Evolutionary conservation across 2,329 filamentous ascomycete species (phyloP).

Genomic region (Parascedosporium putredinis): DNA sequence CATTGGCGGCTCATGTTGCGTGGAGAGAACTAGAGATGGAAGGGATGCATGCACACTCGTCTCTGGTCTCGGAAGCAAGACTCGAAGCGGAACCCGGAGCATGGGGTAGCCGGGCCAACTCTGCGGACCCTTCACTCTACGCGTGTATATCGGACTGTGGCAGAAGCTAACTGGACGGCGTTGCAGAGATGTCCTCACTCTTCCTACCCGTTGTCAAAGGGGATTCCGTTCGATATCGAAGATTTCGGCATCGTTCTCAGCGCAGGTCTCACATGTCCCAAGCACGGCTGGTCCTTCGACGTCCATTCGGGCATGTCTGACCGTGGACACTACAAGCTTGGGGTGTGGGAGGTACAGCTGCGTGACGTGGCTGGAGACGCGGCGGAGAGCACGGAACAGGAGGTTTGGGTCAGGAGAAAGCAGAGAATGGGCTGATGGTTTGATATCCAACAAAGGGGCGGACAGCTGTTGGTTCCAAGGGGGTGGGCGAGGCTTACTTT

Average conservation of each 20-base stretch:
- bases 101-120: too few species aligned
- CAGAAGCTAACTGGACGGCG: not conserved
- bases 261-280: slow-evolving; percentile 54
- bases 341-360: slow-evolving; percentile 53
- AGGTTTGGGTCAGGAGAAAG: slow-evolving; percentile 34
- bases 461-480: too few species aligned
- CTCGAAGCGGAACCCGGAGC: too few species aligned
- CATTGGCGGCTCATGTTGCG: too few species aligned
- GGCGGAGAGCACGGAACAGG: slow-evolving; percentile 14
- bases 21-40: not conserved
- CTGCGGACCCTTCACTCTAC: too few species aligned
- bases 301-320: slow-evolving; percentile 52
- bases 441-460: too few species aligned
- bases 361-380: slow-evolving; percentile 18
- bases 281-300: slow-evolving; percentile 64
- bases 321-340: slow-evolving; percentile 49
- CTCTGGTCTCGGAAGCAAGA: too few species aligned
- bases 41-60: too few species aligned
- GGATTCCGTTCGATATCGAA: slow-evolving; percentile 58
- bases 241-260: slow-evolving; percentile 57
- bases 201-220: slow-evolving; percentile 54
- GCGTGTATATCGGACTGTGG: not conserved
- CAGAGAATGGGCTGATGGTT: slow-evolving; percentile 25
- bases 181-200: slow-evolving; percentile 55
- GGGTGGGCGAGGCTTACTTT: too few species aligned